phyloP scores from a whole-genome alignment of 192 early-diverging fungal genomes.

The Rhizoclosmatium globosum region DNA sequence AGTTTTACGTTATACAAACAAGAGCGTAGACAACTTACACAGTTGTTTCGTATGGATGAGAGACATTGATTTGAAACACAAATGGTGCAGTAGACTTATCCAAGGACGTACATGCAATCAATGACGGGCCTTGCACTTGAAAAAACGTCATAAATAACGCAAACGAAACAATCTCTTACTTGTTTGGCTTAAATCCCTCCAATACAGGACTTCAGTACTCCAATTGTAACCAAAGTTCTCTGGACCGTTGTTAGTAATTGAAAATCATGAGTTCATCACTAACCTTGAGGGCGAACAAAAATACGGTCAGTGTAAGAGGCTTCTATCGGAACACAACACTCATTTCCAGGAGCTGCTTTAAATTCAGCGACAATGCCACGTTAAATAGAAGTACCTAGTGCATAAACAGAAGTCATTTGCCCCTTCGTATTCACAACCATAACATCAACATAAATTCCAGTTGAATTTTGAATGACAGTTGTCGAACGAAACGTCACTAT shows the following conservation, averaged over 20 bases:
- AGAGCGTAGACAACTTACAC: slow-evolving; percentile 22
- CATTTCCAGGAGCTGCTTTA: slow-evolving; percentile 73
- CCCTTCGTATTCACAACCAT: slow-evolving; percentile 75
- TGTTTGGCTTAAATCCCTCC: slow-evolving; percentile 72
- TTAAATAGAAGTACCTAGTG: slow-evolving; percentile 54
- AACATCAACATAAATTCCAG: slow-evolving; percentile 80
- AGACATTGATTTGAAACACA: slow-evolving; percentile 71
- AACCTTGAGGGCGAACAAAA: slow-evolving; percentile 81
- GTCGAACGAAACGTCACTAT: slow-evolving; percentile 89
- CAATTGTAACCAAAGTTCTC: slow-evolving; percentile 87
- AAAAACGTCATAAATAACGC: neutral
- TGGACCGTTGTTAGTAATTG: slow-evolving; percentile 10
- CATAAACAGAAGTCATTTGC: slow-evolving; percentile 61
- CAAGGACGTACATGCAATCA: slow-evolving; percentile 62
- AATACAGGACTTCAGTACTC: slow-evolving; percentile 80
- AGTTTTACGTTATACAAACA: neutral
- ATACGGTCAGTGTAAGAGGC: slow-evolving; percentile 81
- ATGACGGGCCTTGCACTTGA: slow-evolving; percentile 45
- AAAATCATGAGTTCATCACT: slow-evolving; percentile 4
- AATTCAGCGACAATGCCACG: neutral
- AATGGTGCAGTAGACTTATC: slow-evolving; percentile 67
- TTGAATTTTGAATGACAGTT: slow-evolving; percentile 83
- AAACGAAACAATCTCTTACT: neutral
- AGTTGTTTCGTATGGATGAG: slow-evolving; percentile 31
- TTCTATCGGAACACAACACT: slow-evolving; percentile 88